These are phyloP conservation scores for Gamsiella multidivaricata DNA, from an alignment of 192 early-diverging fungal species.

Conservation along the genomic window DNA sequence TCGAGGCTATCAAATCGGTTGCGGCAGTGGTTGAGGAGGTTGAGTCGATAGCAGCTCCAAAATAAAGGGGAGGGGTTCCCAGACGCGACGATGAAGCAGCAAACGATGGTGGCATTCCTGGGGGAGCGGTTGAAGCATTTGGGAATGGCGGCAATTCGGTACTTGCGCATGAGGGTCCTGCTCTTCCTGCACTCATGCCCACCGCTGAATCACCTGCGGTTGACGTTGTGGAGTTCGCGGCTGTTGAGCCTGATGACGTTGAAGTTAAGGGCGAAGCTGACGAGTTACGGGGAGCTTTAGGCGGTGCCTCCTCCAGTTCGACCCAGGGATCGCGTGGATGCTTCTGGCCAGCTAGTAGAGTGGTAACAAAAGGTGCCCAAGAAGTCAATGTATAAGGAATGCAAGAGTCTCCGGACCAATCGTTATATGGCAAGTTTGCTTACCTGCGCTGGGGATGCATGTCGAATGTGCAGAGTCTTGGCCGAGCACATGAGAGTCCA, in stretches of 20 bases:
- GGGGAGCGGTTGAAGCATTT: slow-evolving; percentile 9
- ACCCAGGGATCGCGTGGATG: slow-evolving; percentile 19
- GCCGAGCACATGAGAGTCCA: no score
- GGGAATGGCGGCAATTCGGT: slow-evolving; percentile 1
- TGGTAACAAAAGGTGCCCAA: slow-evolving; percentile 2
- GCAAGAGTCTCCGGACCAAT: neutral
- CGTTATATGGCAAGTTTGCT: neutral
- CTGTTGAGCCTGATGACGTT: no score
- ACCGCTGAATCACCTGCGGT: slow-evolving; percentile 9
- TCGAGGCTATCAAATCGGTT: no score
- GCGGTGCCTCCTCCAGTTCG: slow-evolving; percentile 10
- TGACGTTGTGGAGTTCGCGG: slow-evolving; percentile 13
- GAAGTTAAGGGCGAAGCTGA: no score
- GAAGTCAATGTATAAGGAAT: slow-evolving; percentile 4
- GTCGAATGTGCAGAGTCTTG: no score
- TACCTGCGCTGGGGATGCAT: neutral
- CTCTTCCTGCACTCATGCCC: slow-evolving; percentile 1
- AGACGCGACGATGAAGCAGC: slow-evolving; percentile 9
- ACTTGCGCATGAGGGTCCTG: slow-evolving; percentile 6
- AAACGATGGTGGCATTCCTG: slow-evolving; percentile 10
- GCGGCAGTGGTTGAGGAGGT: no score
- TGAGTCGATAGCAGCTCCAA: no score
- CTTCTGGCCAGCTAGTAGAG: slow-evolving; percentile 16
- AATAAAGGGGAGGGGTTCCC: no score
- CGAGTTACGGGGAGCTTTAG: slow-evolving; percentile 8